Evolutionary conservation across 805 yeast genomes (phyloP).

Genomic region (Candida ulmi): DNA sequence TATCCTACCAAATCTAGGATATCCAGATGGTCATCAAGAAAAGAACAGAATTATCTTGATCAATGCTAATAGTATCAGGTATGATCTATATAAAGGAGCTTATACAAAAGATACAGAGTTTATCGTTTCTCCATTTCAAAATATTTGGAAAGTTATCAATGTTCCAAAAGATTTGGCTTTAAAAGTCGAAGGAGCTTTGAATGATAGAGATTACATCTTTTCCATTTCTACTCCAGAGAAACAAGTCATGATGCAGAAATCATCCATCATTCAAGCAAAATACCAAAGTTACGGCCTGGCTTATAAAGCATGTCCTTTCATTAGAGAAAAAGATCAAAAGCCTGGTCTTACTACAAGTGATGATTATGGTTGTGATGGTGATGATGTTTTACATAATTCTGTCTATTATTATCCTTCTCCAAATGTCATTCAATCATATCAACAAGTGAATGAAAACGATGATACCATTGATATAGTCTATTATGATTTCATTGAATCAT

Average conservation of each 20-base stretch:
- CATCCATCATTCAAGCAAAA: not conserved
- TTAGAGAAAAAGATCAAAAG: slow-evolving; percentile 24
- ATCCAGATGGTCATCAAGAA: slow-evolving; percentile 8
- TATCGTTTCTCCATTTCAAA: slow-evolving; percentile 80
- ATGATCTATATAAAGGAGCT: slow-evolving; percentile 79
- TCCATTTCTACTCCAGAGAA: slow-evolving; percentile 17
- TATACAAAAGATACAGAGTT: slow-evolving; percentile 76
- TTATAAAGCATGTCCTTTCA: slow-evolving; percentile 8
- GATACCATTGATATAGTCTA: slow-evolving; percentile 63
- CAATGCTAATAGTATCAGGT: slow-evolving; percentile 86
- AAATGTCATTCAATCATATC: slow-evolving; percentile 63
- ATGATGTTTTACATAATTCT: slow-evolving; percentile 68
- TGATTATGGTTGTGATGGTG: slow-evolving; percentile 83
- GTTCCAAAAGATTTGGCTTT: slow-evolving; percentile 56
- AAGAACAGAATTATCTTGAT: slow-evolving; percentile 51
- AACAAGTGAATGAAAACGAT: slow-evolving; percentile 22
- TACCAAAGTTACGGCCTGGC: not conserved
- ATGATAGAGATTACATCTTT: slow-evolving; percentile 44
- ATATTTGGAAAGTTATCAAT: slow-evolving; percentile 66
- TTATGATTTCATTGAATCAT: slow-evolving; percentile 65
- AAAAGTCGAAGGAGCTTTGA: slow-evolving; percentile 48
- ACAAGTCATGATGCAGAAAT: not conserved
- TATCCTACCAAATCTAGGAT: slow-evolving; percentile 44
- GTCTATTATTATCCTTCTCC: slow-evolving; percentile 61
- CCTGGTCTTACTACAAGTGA: slow-evolving; percentile 81